These are phyloP conservation scores for Tylopilus balloui DNA, from an alignment of 768 basidiomycete genomes.

Conservation along the genomic window DNA sequence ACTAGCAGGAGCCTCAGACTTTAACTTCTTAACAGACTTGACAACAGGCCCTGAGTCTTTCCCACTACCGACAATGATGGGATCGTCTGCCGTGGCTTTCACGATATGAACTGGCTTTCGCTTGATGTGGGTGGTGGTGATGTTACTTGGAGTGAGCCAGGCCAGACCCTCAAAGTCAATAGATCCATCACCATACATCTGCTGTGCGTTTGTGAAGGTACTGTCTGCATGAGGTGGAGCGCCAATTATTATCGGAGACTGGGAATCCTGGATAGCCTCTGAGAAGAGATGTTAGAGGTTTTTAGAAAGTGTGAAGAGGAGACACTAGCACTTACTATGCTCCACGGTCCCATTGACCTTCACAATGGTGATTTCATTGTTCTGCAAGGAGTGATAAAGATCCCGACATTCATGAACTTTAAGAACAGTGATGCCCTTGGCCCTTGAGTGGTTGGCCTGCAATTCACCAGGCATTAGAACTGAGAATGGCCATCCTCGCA, in stretches of 20 bases:
- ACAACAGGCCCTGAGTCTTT: too few species aligned
- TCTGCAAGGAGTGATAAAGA: neutral
- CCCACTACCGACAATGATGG: too few species aligned
- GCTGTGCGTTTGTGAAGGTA: too few species aligned
- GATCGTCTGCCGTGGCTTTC: too few species aligned
- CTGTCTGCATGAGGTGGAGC: neutral
- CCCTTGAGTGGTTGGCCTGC: neutral
- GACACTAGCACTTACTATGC: neutral
- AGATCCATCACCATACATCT: too few species aligned
- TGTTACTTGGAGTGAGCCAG: too few species aligned
- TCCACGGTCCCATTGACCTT: neutral
- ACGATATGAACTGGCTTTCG: too few species aligned
- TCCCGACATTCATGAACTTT: neutral
- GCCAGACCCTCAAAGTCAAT: too few species aligned
- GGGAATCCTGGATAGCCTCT: neutral
- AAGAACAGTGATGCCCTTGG: conserved; percentile 6
- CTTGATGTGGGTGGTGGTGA: too few species aligned
- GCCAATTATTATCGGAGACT: neutral
- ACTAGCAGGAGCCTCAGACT: too few species aligned
- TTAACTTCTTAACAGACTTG: too few species aligned
- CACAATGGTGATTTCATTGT: neutral
- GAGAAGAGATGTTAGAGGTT: neutral
- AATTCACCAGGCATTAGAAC: neutral
- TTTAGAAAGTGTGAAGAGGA: neutral
- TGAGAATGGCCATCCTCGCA: neutral